These are phyloP conservation scores for Zalaria sp. DNA, from an alignment of 2,329 filamentous ascomycete genomes.

Conservation along the genomic window DNA sequence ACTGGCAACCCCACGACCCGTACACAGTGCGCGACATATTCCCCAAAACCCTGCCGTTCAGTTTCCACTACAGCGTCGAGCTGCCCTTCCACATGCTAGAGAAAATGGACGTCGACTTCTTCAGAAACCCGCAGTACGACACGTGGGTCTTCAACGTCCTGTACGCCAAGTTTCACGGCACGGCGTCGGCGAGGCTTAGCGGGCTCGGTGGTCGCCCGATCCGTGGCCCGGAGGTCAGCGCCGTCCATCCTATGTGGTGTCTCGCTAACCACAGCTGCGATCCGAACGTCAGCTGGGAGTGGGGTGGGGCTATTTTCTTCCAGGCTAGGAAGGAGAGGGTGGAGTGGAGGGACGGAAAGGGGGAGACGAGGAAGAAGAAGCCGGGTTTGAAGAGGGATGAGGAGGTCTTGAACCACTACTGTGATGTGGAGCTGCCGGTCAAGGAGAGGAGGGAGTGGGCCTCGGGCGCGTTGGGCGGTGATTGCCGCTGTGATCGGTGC, in stretches of 20 bases:
- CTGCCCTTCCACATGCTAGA: slow-evolving; percentile 64
- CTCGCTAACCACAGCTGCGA: slow-evolving; percentile 93
- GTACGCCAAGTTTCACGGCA: slow-evolving; percentile 85
- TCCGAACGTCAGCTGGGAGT: slow-evolving; percentile 90
- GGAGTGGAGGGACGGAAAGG: slow-evolving; percentile 26
- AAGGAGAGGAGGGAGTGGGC: slow-evolving; percentile 81
- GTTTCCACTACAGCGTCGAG: slow-evolving; percentile 61
- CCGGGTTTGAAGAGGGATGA: slow-evolving; percentile 62
- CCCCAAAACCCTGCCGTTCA: slow-evolving; percentile 57
- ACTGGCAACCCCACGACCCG: slow-evolving; percentile 4
- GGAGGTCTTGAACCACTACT: slow-evolving; percentile 90
- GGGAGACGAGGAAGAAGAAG: slow-evolving; percentile 13
- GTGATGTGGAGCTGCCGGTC: slow-evolving; percentile 67
- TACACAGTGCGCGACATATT: slow-evolving; percentile 5
- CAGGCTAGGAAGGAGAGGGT: slow-evolving; percentile 46
- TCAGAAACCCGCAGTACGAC: slow-evolving; percentile 45
- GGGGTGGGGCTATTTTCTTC: slow-evolving; percentile 66
- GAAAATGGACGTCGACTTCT: slow-evolving; percentile 74
- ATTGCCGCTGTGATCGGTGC: slow-evolving; percentile 78
- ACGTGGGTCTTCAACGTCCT: slow-evolving; percentile 82
- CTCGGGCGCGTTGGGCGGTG: slow-evolving; percentile 70
- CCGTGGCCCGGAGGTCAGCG: slow-evolving; percentile 77
- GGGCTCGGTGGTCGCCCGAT: slow-evolving; percentile 37
- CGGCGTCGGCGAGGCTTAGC: slow-evolving; percentile 73
- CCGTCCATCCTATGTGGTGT: slow-evolving; percentile 92